Evolutionary conservation across 1,284 basidiomycete species (phyloP), one percentile per base, ranked within the genome.

Genomic region (Fomitopsis schrenkii): DNA sequence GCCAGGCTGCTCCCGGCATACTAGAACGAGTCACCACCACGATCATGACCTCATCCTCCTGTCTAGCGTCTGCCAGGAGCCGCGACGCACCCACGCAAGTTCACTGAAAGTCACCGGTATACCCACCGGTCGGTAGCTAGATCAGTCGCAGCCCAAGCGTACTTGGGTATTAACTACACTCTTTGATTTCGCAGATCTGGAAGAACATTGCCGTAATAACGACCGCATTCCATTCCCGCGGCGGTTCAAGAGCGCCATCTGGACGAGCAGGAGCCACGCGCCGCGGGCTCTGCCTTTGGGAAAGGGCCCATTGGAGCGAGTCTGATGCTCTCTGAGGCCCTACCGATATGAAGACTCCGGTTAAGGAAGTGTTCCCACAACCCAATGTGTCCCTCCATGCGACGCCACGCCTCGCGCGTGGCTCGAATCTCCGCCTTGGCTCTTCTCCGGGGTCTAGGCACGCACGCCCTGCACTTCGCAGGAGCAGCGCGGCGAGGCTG

Each of bases 11-110:
- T 66, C 48, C 62, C 65, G 33, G 63, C 58, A 57, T 66, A 61
- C 58, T 66, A 65, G 36, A 40, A 19, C 30, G 22, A 45, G 38
- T n/a, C 22, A 38, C 44, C 22, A 38, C 44, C 44, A 38, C 52
- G 52, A 52, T 28, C 46, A 61, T 62, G 66, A 67, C 62, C 59
- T 68, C 45, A 70, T 63, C 10, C 66, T 10, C 62, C 46, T 59
- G 62, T 40, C 59, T 62, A 41, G 58, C 64, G 26, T 33, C 33
- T 17, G 44, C 59, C 66, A 55, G 63, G 64, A 17, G 36, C 66
- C 30, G 19, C 17, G 14, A 58, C 57, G 22, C 33, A 38, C 19
- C 17, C 30, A 52, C 46, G 57, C 50, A 40, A 40, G 22, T 22
- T 22, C 22, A 22, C 42, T 42, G 58, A 59, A 33, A 40, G 28